Base-by-base conservation (phyloP, 2,329 filamentous ascomycete species). In the Aspergillus transmontanensis region DNA sequence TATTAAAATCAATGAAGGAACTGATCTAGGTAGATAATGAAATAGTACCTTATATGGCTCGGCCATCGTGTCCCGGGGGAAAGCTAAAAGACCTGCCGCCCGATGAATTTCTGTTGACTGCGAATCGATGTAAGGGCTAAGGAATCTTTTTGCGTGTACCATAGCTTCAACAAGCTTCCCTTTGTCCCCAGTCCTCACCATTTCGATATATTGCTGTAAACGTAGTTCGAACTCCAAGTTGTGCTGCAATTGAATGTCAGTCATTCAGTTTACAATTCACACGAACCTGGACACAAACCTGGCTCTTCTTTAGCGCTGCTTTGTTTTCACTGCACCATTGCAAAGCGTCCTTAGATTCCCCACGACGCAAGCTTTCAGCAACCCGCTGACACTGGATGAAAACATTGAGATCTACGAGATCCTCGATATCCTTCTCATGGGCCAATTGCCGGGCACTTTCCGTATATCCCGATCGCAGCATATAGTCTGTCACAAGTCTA, bases 281-380 rank as follows among this genome's bases (percentile, higher is more conserved):
- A 30, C 14, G 36, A 12, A 50, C 6, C 12, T 9, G 14, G 16
- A n/a, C 23, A 73, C 87, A 66, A 77, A 92, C 91, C 76, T 92
- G 90, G 79, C 92, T 90, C 83, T 95, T 96, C 74, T 93, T 91
- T 64, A 99, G 81, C 66, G 94, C 91, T 72, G 94, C 94, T 78
- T 96, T 95, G 78, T 97, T 97, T 72, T 98, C 94, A 19, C 85
- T 87, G 76, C 95, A 97, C 95, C 95, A 99, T 14, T 88, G 86
- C 60, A 99, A 79, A 26, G 93, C 94, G 71, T 96, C 91, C 41
- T 85, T 84, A 5, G 94, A 90, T 69, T 88, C 91, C 36, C 89
- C 88, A 45, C 84, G 84, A 50, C 86, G 81, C 64, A 99, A 80
- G 65, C 89, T 91, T 70, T 89, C 85, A 63, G 92, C 88, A 68